Percentiles rank a stretch among this genome's conserved stretches.
Evolutionary conservation across 345 rosid species (phyloP).

Genomic region (Passiflora organensis): DNA sequence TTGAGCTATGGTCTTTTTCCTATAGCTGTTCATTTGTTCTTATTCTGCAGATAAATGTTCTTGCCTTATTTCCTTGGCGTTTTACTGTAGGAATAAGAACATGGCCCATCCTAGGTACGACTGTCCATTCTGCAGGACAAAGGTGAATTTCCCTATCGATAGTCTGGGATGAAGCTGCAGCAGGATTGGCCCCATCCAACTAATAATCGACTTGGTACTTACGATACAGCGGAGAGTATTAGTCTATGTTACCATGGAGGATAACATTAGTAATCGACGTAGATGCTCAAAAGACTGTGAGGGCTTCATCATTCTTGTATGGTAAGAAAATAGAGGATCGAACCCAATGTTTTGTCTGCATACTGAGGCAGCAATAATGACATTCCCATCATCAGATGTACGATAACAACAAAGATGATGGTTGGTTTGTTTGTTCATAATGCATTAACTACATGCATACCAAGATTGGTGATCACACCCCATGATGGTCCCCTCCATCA

Average conservation of each 20-base stretch:
- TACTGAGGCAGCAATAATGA: background rate
- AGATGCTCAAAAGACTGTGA: too few relatives aligned
- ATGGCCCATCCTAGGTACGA: background rate
- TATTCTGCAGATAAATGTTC: background rate
- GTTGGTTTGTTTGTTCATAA: background rate
- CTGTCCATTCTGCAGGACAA: too few relatives aligned
- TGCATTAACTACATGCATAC: background rate
- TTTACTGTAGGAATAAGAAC: background rate
- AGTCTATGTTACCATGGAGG: too few relatives aligned
- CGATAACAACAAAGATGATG: background rate
- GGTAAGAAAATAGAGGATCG: too few relatives aligned
- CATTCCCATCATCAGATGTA: constrained; percentile 1
- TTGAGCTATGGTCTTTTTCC: background rate
- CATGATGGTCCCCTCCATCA: background rate
- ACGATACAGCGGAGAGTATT: too few relatives aligned
- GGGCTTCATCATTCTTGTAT: too few relatives aligned
- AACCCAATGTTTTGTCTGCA: too few relatives aligned
- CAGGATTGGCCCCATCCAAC: too few relatives aligned
- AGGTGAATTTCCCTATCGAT: too few relatives aligned
- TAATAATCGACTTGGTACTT: too few relatives aligned
- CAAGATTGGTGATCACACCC: background rate
- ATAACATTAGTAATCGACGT: too few relatives aligned
- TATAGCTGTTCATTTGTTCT: background rate
- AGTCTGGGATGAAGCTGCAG: too few relatives aligned
- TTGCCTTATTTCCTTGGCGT: background rate